Evolutionary conservation across 164 flowering plant genomes (phyloP), one percentile per base, ranked within the genome.

Genomic region (Stephania yunnanensis): DNA sequence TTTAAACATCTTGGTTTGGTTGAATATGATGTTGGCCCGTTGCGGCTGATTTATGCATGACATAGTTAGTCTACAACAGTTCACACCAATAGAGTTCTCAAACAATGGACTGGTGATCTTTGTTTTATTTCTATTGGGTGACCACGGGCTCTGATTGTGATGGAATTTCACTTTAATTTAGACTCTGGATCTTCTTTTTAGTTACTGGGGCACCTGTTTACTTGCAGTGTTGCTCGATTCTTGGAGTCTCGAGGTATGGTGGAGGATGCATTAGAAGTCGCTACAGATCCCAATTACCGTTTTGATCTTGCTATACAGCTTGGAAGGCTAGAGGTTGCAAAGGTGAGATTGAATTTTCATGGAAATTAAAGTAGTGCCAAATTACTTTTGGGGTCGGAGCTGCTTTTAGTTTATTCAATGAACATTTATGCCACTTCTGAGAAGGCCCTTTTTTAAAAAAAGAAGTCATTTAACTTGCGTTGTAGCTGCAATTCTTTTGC

Each of bases 191-290:
- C 10, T 46, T 72, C 30, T 65, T 46, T 68, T 71, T 7, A 55
- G 7, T 68, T 82, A 25, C 36, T 69, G 42, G 46, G 53, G 36
- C 36, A 71, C 50, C 15, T 64, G 19, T 64, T 74, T 71, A 30
- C 52, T 68, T 70, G 46, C 71, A 90, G 92, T 83, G 99, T 96
- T 83, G 98, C 99, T 69, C 97, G 80, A 67, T 96, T 96, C 89
- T 81, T 96, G 90, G 99, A 93, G 77, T 90, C 99, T 29, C 91
- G 98, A 52, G 97, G 95, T n/a, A 92, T 90, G 97, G 74, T 92
- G 73, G 97, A 91, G 79, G 95, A 94, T 77, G 99, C 99, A 30
- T 78, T 96, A 61, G 98, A 96, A 86, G 97, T 96, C 71, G 99
- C 99, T 46, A 91, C 97, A 1, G 99, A 94, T 72, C 95, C 98